These are phyloP conservation scores for Blakeslea trispora DNA, from an alignment of 371 early-diverging fungal genomes.

Conservation along the genomic window DNA sequence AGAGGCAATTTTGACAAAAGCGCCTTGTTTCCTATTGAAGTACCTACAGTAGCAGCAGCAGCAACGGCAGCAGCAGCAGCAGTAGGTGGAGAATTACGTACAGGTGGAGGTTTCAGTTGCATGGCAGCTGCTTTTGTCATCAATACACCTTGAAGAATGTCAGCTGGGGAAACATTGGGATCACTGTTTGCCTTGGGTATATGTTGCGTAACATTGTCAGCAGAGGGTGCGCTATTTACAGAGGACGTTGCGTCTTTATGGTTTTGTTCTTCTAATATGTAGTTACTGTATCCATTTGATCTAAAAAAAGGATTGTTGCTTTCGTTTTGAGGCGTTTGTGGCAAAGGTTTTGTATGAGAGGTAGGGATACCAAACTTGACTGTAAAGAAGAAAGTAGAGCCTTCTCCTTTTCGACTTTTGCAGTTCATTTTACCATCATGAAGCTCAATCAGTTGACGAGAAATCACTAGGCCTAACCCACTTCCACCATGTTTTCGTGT, in stretches of 20 bases:
- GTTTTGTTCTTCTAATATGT: slow-evolving; percentile 2
- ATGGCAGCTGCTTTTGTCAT: slow-evolving; percentile 42
- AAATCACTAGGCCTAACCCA: slow-evolving; percentile 64
- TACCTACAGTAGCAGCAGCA: slow-evolving; percentile 9
- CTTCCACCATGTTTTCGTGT: slow-evolving; percentile 71
- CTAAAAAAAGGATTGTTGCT: slow-evolving; percentile 48
- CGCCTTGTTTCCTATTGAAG: slow-evolving; percentile 4
- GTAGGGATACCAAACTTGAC: slow-evolving; percentile 57
- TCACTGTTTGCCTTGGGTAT: slow-evolving; percentile 13
- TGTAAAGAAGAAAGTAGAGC: slow-evolving; percentile 65
- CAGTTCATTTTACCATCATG: slow-evolving; percentile 65
- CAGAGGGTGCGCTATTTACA: slow-evolving; percentile 16
- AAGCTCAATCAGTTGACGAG: slow-evolving; percentile 62
- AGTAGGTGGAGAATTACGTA: slow-evolving; percentile 13
- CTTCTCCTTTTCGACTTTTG: slow-evolving; percentile 58
- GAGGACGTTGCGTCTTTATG: slow-evolving; percentile 12
- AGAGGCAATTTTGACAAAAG: neutral
- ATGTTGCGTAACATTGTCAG: slow-evolving; percentile 11
- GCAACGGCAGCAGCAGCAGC: slow-evolving; percentile 3
- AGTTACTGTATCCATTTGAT: slow-evolving; percentile 34
- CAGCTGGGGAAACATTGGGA: slow-evolving; percentile 20
- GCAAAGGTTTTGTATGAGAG: slow-evolving; percentile 46
- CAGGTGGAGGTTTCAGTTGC: slow-evolving; percentile 46
- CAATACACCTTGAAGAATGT: slow-evolving; percentile 36
- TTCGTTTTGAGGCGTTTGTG: slow-evolving; percentile 60